A percentile compares a stretch with the other conserved stretches of the same genome.
Conservation (phyloP, 1,139 yeast species). For the Suzukiozyma palmioleophila region DNA sequence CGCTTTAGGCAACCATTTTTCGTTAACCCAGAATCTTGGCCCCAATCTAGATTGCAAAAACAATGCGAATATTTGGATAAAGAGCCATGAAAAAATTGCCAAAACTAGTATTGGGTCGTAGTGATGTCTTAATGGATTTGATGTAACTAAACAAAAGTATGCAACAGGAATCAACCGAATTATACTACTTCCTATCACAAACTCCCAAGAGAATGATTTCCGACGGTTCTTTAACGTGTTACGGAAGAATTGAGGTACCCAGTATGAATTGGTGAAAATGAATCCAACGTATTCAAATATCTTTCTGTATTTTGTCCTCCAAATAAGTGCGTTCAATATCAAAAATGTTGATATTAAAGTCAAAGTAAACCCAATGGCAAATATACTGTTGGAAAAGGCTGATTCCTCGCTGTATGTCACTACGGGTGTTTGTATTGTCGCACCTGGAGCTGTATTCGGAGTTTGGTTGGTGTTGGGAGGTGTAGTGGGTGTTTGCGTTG, state of each 20-base stretch:
- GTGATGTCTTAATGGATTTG: constrained; percentile 49
- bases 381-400: constrained; percentile 54
- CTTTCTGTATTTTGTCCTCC: constrained; percentile 58
- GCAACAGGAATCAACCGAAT: constrained; percentile 61
- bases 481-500: constrained; percentile 10
- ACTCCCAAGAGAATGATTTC: constrained; percentile 64
- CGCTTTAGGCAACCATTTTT: constrained; percentile 66
- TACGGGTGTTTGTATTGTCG: constrained; percentile 10
- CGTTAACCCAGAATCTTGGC: constrained; percentile 80
- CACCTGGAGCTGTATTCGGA: constrained; percentile 11
- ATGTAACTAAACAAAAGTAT: constrained; percentile 49
- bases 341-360: constrained; percentile 58
- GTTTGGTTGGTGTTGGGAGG: constrained; percentile 5
- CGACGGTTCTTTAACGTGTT: constrained; percentile 73
- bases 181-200: constrained; percentile 61
- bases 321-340: constrained; percentile 52
- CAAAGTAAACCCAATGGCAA: constrained; percentile 58
- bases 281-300: constrained; percentile 55
- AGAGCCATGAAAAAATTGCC: constrained; percentile 47
- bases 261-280: constrained; percentile 59
- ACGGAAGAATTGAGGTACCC: constrained; percentile 89
- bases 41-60: constrained; percentile 65
- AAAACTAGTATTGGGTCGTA: constrained; percentile 48
- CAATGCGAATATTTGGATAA: constrained; percentile 51
- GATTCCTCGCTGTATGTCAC: constrained; percentile 42